Evolutionary conservation across 2,329 filamentous ascomycete genomes (phyloP).

Genomic region (Hypoxylon sp.): DNA sequence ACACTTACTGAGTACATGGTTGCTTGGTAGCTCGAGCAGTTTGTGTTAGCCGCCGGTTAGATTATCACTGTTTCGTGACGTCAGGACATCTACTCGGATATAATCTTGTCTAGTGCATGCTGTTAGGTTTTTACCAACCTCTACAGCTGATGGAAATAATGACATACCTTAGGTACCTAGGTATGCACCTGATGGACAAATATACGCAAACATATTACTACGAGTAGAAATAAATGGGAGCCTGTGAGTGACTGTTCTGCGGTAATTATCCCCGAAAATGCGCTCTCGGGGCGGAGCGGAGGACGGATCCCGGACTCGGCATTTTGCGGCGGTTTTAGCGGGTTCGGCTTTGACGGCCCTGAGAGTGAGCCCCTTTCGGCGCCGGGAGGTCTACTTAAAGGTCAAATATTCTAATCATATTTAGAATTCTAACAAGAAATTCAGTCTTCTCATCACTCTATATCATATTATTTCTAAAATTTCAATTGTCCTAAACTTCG

Average conservation of each 20-base stretch:
- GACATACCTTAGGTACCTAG: too few species aligned
- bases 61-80: too few species aligned
- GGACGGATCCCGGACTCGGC: slow-evolving; percentile 17
- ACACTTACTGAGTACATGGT: slow-evolving; percentile 50
- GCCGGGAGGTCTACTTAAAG: slow-evolving; percentile 19
- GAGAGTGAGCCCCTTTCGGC: neutral
- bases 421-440: neutral
- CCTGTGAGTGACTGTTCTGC: neutral
- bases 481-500: neutral
- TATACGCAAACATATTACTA: neutral
- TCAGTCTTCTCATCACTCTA: neutral
- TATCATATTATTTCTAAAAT: neutral
- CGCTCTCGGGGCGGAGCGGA: neutral
- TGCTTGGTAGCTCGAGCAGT: too few species aligned
- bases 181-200: too few species aligned
- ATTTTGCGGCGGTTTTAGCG: slow-evolving; percentile 27
- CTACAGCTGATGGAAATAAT: too few species aligned
- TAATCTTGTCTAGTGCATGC: too few species aligned
- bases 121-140: too few species aligned
- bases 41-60: too few species aligned
- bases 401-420: neutral
- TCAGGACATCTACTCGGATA: too few species aligned
- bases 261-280: slow-evolving; percentile 3
- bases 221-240: neutral
- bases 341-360: slow-evolving; percentile 12